Evolutionary conservation across 345 rosid species (phyloP), one percentile per base, ranked within the genome.

Genomic region (Mallotus nudiflorus): DNA sequence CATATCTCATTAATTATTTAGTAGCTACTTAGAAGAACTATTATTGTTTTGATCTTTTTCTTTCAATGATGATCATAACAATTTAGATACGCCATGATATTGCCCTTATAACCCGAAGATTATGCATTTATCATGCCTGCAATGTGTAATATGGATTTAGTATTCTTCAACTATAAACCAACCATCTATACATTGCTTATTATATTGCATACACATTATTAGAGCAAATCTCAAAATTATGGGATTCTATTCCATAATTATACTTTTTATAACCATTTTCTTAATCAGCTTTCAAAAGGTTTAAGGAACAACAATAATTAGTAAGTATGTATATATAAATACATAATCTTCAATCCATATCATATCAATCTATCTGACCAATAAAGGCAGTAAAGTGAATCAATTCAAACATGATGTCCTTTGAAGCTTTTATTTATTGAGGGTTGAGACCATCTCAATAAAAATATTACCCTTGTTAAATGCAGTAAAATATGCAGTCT

Each of bases 61-160:
- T 79, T 66, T 79, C 73, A 50, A 46, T 59, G 35, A 37, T 67
- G 49, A 60, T 69, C 58, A 76, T 78, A 68, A 57, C n/a, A 65
- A 76, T 66, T 68, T 70, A 54, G 62, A 46, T 39, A 71, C 78
- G 72, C 28, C 80, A 73, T 66, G 28, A 54, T 72, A 66, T 68
- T 27, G 27, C 69, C 53, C 68, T 22, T 52, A 59, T 69, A 59
- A 67, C 69, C 66, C 16, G 25, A 57, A 3, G 4, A 71, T 83
- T 61, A 73, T 78, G 65, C 33, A 56, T 71, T 69, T 64, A 70
- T 75, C 64, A 73, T 51, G 25, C 24, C 25, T 3, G 33, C 20
- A 62, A 46, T 66, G 18, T 44, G 16, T 66, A 61, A 39, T 59
- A n/a, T 70, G 20, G 42, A n/a, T 51, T 66, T 39, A 58, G 22